Conservation (phyloP, 2,329 filamentous ascomycete genomes). For the Fusarium kyushuense region DNA sequence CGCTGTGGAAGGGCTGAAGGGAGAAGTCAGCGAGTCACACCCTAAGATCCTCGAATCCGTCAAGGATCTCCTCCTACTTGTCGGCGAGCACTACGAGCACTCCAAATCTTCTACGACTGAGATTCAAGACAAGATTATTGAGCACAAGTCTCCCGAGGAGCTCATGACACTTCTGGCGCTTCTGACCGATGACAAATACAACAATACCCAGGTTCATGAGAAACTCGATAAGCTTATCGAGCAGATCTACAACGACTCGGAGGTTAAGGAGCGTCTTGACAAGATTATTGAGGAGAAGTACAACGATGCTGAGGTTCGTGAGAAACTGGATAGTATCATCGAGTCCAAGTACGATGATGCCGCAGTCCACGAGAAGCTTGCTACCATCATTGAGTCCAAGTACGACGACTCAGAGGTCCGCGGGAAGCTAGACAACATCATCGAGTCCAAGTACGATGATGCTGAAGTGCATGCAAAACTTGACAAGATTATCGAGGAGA, state of each 20-base stretch:
- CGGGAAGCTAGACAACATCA: constrained; percentile 49
- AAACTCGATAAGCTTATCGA: constrained; percentile 48
- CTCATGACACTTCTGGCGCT: constrained; percentile 62
- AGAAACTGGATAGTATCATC: constrained; percentile 27
- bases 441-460: constrained; percentile 70
- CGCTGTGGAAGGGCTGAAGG: constrained; percentile 80
- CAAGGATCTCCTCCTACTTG: constrained; percentile 84
- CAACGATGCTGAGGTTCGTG: constrained; percentile 19
- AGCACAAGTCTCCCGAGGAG: constrained; percentile 71
- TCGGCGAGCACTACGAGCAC: constrained; percentile 90
- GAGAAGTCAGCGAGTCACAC: constrained; percentile 83
- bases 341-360: constrained; percentile 67
- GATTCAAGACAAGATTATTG: constrained; percentile 70
- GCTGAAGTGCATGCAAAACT: constrained; percentile 62
- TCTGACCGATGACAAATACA: constrained; percentile 62
- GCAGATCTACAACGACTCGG: constrained; percentile 45
- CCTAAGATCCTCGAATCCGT: constrained; percentile 89
- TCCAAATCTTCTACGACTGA: constrained; percentile 74
- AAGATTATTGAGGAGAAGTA: constrained; percentile 30
- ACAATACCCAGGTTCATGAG: constrained; percentile 51
- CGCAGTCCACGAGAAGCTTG: constrained; percentile 63
- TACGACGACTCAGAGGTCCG: constrained; percentile 49
- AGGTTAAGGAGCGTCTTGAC: constrained; percentile 49
- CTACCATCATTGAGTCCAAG: constrained; percentile 53
- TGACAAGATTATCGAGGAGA: constrained; percentile 53